Evolutionary conservation across 768 basidiomycete species (phyloP).

Genomic region (Clitopilus hobsonii): DNA sequence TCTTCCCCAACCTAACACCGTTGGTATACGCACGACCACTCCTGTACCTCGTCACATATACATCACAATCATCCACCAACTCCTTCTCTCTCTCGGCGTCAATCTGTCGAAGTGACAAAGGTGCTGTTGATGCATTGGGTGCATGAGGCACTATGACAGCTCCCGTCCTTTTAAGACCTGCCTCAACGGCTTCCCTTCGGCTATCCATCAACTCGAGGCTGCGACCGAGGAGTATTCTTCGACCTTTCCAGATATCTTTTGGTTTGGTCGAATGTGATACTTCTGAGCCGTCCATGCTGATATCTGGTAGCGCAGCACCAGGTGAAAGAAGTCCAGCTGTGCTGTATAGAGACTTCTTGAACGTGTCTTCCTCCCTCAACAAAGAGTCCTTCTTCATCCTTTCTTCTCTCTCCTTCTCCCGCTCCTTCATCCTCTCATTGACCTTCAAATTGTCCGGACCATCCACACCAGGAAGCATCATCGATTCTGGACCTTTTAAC

Average conservation of each 20-base stretch:
- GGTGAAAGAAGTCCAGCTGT: slow-evolving; percentile 21
- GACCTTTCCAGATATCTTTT: slow-evolving; percentile 52
- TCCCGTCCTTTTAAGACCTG: slow-evolving; percentile 57
- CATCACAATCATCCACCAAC: slow-evolving; percentile 51
- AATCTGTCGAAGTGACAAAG: neutral
- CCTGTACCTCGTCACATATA: slow-evolving; percentile 68
- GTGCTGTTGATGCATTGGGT: slow-evolving; percentile 12
- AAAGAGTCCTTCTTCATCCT: slow-evolving; percentile 13
- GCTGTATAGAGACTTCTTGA: slow-evolving; percentile 25
- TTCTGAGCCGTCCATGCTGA: slow-evolving; percentile 5
- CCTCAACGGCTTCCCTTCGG: slow-evolving; percentile 50
- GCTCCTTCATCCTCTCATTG: slow-evolving; percentile 19
- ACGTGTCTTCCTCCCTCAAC: slow-evolving; percentile 20
- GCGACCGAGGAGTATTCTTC: slow-evolving; percentile 55
- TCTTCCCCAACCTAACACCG: slow-evolving; percentile 56
- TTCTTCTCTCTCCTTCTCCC: slow-evolving; percentile 18
- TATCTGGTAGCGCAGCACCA: slow-evolving; percentile 8
- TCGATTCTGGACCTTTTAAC: slow-evolving; percentile 22
- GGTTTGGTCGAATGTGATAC: slow-evolving; percentile 4
- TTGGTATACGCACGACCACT: slow-evolving; percentile 69
- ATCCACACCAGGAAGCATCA: slow-evolving; percentile 1
- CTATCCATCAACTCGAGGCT: slow-evolving; percentile 49
- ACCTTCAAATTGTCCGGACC: slow-evolving; percentile 10
- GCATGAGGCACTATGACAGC: slow-evolving; percentile 38
- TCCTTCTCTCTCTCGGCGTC: slow-evolving; percentile 29